Evolutionary conservation across 2,329 filamentous ascomycete species (phyloP), one percentile per base, ranked within the genome.

Genomic region (Colletotrichum tanaceti): DNA sequence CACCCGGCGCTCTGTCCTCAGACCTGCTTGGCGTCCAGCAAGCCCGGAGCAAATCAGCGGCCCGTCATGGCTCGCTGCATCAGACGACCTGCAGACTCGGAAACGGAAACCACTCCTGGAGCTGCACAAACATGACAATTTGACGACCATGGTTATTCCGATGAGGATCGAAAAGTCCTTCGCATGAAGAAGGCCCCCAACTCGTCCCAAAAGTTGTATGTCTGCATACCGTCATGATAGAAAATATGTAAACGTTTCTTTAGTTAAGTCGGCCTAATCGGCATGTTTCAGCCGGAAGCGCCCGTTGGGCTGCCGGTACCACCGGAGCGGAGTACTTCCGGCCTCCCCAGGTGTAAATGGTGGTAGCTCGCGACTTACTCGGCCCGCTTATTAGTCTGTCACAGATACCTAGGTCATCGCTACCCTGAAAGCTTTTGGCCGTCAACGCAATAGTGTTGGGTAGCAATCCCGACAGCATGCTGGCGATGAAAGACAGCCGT

Each of bases 41-140:
- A 62, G 53, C 50, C 44, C 5, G 22, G 38, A 28, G 32, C 67
- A 58, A 63, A 63, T 68, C 67, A 68, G 53, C 44, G 41, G 38
- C 32, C 58, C 32, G 35, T 43, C 35, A 54, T 47, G 58, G 63
- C 63, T 63, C 52, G 44, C 47, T 68, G 67, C 67, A 70, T 66
- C 39, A 50, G 50, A 57, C 62, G 35, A 46, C 62, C 50, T 55
- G 58, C 66, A 66, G 55, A 65, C 60, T 68, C 44, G 58, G 66
- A 68, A 68, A 68, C 66, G 39, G 54, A 65, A 11, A 28, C 54
- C 41, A 55, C 65, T 65, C 41, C 54, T 44, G 39, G 32, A 35
- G 47, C 22, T 68, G 39, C 50, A 64, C 32, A 28, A n/a, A 41
- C 43, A 41, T 47, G 46, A 22, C n/a, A 39, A 20, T 16, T 43